These are phyloP conservation scores for Porogramme epimiltina DNA, from an alignment of 1,284 basidiomycete species.

Conservation along the genomic window DNA sequence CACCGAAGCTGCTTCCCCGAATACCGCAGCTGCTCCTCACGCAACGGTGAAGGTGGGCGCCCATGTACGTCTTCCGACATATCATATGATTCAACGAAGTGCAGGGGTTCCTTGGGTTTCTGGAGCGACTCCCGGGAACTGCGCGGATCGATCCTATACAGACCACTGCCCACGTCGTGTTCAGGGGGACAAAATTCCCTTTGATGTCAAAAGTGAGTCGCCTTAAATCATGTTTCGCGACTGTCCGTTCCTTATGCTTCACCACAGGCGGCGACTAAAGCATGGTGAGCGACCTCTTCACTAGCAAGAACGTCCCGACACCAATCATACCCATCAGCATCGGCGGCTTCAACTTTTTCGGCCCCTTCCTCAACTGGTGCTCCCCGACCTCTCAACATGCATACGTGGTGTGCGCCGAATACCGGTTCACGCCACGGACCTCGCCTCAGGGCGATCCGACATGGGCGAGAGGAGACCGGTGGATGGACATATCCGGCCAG, in stretches of 20 bases:
- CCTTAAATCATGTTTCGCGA: background rate
- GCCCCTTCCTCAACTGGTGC: slow-evolving; percentile 6
- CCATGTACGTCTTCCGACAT: too few species aligned
- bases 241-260: background rate
- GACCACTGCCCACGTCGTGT: too few species aligned
- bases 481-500: slow-evolving; percentile 9
- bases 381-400: slow-evolving; percentile 11
- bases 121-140: too few species aligned
- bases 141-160: too few species aligned
- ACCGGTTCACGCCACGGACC: slow-evolving; percentile 5
- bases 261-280: slow-evolving; percentile 5
- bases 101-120: too few species aligned
- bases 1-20: too few species aligned
- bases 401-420: slow-evolving; percentile 9
- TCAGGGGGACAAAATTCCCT: slow-evolving; percentile 8
- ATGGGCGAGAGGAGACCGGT: slow-evolving; percentile 3
- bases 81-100: too few species aligned
- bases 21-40: too few species aligned
- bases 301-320: too few species aligned
- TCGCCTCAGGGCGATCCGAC: background rate
- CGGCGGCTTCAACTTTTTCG: slow-evolving; percentile 15
- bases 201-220: slow-evolving; percentile 11
- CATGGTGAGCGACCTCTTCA: slow-evolving; percentile 5
- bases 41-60: too few species aligned
- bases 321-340: slow-evolving; percentile 1